Conservation (phyloP, 1,284 basidiomycete genomes). For the Malassezia globosa region DNA sequence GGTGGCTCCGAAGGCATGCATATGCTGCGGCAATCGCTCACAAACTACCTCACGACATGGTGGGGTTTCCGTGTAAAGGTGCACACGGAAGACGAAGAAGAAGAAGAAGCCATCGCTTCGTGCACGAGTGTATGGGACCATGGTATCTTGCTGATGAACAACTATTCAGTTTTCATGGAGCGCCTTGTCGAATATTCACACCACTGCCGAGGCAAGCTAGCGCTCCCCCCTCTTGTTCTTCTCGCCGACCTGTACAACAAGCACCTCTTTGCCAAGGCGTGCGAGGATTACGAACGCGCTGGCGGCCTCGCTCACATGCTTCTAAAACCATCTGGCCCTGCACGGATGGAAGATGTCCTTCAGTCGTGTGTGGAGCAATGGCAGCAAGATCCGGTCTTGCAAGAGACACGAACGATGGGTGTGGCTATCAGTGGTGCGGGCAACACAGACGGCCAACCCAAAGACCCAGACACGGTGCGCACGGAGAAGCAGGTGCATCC, state of each 20-base stretch:
- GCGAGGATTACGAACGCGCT: constrained; percentile 60
- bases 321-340: constrained; percentile 80
- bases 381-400: no score
- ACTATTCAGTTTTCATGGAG: constrained; percentile 54
- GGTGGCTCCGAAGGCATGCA: neutral
- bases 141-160: constrained; percentile 72
- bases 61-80: constrained; percentile 59
- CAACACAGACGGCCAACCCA: no score
- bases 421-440: no score
- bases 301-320: constrained; percentile 76
- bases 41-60: constrained; percentile 59
- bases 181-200: no score
- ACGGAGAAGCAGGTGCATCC: no score
- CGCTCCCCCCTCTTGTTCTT: constrained; percentile 58
- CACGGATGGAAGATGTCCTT: constrained; percentile 59
- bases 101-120: constrained; percentile 4
- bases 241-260: constrained; percentile 62
- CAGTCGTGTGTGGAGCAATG: constrained; percentile 27
- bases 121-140: constrained; percentile 49
- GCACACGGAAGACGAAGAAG: neutral
- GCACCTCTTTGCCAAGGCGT: constrained; percentile 55
- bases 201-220: no score
- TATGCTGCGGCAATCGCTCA: neutral
- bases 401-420: no score
- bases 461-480: no score